These are phyloP conservation scores for Chlorella sp. DNA, from an alignment of 139 green algal genomes.

Conservation along the genomic window DNA sequence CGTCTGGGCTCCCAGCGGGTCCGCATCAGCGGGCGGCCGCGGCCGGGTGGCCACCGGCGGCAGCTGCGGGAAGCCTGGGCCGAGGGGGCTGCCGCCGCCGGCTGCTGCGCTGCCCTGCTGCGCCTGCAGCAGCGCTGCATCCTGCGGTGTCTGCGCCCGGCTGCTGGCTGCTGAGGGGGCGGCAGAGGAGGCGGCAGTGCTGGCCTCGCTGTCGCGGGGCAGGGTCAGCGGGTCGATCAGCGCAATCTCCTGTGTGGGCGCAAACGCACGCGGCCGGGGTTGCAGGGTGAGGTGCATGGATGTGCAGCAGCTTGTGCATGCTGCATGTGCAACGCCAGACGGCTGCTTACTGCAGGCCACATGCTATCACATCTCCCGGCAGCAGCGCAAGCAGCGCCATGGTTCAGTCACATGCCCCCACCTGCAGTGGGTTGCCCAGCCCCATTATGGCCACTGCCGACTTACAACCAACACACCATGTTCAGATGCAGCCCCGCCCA, in stretches of 20 bases:
- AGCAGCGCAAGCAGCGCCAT: too few species aligned
- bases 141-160: not conserved
- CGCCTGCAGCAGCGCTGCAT: not conserved
- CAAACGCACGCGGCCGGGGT: too few species aligned
- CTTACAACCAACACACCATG: too few species aligned
- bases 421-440: conserved; percentile 55
- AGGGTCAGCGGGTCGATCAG: conserved; percentile 35
- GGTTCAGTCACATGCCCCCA: not conserved
- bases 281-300: not conserved
- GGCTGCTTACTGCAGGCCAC: too few species aligned
- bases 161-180: not conserved
- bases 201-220: too few species aligned
- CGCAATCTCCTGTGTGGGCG: conserved; percentile 43
- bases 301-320: too few species aligned
- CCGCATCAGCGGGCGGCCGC: not conserved
- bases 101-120: not conserved
- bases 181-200: not conserved
- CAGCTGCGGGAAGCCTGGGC: conserved; percentile 24
- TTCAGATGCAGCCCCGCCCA: too few species aligned
- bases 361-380: too few species aligned
- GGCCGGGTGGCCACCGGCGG: conserved; percentile 11
- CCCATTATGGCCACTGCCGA: conserved; percentile 80
- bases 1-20: not conserved
- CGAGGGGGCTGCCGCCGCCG: not conserved
- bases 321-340: too few species aligned